Evolutionary conservation across 768 basidiomycete genomes (phyloP), one percentile per base, ranked within the genome.

Genomic region (Leccinum disarticulatum): DNA sequence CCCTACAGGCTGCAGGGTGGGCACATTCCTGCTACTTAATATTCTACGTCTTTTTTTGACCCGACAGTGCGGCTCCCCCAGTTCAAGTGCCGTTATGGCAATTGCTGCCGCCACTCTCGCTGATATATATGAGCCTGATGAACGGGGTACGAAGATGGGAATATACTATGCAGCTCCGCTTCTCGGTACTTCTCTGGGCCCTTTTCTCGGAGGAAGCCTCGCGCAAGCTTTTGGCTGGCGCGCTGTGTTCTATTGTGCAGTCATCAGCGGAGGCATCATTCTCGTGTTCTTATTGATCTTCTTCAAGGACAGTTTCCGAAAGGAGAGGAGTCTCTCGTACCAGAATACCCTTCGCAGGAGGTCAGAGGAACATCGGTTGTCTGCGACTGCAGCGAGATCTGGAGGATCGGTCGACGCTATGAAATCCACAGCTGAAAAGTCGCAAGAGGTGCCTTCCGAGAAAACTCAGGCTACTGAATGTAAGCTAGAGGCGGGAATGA

Each of bases 281-380:
- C 77, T 83, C 56, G n/a, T 86, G 33, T 71, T 77, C 19, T 87
- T 92, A 70, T 56, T 87, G 27, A 66, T 86, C 17, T 77, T 87
- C 69, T 91, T 94, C 77, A 83, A 83, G 60, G 93, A 96, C 67
- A 93, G 89, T 0, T 95, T 90, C 74, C 81, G 93, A 25, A 80
- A 81, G 62, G 91, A 95, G 68, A 86, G 94, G 52, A 94, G 92
- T 57, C 73, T 89, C 15, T 81, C 84, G 1, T 97, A 95, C 69
- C 91, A 92, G 68, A 79, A 79, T 27, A 83, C 86, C 1, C 74
- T 91, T 54, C 80, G 77, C 61, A 75, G 75, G 52, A 77, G 80
- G 22, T 54, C 78, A 10, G 69, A 71, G 48, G 71, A 70, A 14
- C 62, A 59, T 19, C 62, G 55, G 15, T 59, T 55, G 27, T 63